phyloP scores from a whole-genome alignment of 225 moss, liverwort and hornwort genomes.

The Bryum argenteum region DNA sequence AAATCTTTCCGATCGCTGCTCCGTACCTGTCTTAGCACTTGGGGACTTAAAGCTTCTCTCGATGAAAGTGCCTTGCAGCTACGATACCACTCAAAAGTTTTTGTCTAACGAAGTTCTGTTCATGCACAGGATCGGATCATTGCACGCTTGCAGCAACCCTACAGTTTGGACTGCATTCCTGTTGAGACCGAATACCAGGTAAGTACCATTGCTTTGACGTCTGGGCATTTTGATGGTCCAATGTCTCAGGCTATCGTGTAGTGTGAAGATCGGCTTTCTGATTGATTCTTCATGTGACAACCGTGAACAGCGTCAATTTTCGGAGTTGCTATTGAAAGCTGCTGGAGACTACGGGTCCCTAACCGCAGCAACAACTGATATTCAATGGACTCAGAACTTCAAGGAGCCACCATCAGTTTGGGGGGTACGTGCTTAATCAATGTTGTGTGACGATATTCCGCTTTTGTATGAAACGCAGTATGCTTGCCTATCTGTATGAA shows the following conservation, averaged over 20 bases:
- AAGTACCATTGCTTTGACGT: constrained; percentile 14
- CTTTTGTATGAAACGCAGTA: neutral
- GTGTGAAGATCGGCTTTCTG: constrained; percentile 6
- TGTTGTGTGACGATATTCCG: neutral
- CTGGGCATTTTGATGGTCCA: constrained; percentile 15
- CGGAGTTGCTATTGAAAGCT: constrained; percentile 89
- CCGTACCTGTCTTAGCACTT: neutral
- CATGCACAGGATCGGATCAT: constrained; percentile 86
- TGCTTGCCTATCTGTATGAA: constrained; percentile 4
- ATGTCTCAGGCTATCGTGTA: neutral
- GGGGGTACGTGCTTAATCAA: constrained; percentile 61
- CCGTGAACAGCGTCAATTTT: constrained; percentile 80
- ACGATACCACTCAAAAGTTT: neutral
- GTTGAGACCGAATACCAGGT: constrained; percentile 99
- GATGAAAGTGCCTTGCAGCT: constrained; percentile 16
- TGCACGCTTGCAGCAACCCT: constrained; percentile 96
- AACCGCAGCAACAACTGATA: constrained; percentile 89
- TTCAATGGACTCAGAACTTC: constrained; percentile 95
- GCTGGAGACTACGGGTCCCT: constrained; percentile 96
- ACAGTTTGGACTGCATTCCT: constrained; percentile 97
- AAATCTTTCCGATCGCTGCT: too few species aligned
- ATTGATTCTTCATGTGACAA: constrained; percentile 28
- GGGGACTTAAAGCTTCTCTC: neutral
- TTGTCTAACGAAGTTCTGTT: constrained; percentile 25
- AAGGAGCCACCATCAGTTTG: constrained; percentile 88